Base-by-base conservation (phyloP, 371 early-diverging fungal species). In the Chytridium lagenaria region DNA sequence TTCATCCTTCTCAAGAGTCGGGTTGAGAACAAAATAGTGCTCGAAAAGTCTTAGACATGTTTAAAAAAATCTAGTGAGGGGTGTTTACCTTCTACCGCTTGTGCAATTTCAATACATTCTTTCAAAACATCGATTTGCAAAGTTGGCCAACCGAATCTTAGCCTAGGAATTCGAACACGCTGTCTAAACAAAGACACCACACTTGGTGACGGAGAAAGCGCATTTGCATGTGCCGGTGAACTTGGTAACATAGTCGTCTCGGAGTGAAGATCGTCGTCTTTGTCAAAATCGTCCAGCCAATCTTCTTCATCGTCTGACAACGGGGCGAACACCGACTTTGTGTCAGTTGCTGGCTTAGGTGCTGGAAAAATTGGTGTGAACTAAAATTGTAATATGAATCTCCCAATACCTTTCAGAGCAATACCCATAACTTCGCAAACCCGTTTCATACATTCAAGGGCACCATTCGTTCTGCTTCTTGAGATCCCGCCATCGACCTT, bases 121-220 rank as follows among this genome's bases (percentile, higher is more conserved):
- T 89, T 87, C n/a, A 94, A 73, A 2, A 91, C 86, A 71, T 88
- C 89, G 37, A 92, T 90, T 75, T 93, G 94, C 30, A 94, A 76
- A 26, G 80, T 86, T 7, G 92, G 91, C 94, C 94, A 94, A 1
- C 95, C 95, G 74, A 86, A 86, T 16, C 77, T 57, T 22, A 79
- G 38, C 34, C 78, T 49, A 1, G 72, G 69, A n/a, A 67, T 26
- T 36, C 59, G 52, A 33, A 69, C 38, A 37, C 31, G 39, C 5
- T 59, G 69, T 23, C 50, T 19, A 44, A n/a, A 38, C 39, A 66
- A 30, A 19, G 66, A 38, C 5, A 23, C 50, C 5, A 57, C 52
- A 12, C 39, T 51, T 22, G 44, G 36, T 19, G 66, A 40, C 2
- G 31, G 37, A 2, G 52, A 36, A n/a, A 23, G 49, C 16, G 37